Percentiles rank a stretch among this genome's conserved stretches.
These are phyloP conservation scores for Nannochloris sp. DNA, from an alignment of 139 green algal genomes.

Conservation along the genomic window DNA sequence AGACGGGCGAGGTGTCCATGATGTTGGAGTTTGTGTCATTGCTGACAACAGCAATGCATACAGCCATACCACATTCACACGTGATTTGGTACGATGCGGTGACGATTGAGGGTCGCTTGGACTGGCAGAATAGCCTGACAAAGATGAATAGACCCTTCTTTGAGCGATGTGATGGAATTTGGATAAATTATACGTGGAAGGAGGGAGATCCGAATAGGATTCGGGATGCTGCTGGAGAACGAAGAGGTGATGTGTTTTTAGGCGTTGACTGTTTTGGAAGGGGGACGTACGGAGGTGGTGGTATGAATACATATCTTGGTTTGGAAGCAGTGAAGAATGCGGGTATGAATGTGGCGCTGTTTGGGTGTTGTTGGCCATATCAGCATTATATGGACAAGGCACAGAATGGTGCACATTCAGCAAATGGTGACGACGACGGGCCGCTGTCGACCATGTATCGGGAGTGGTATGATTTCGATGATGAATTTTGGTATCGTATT, in stretches of 20 bases:
- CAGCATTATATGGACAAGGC: conserved; percentile 5
- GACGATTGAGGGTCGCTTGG: conserved; percentile 55
- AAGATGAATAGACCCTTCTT: conserved; percentile 45
- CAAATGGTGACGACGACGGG: background rate
- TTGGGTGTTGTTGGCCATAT: conserved; percentile 25
- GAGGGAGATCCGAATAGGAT: conserved; percentile 10
- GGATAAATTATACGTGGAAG: conserved; percentile 72
- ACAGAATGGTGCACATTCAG: background rate
- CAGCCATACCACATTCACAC: conserved; percentile 9
- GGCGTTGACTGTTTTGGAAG: conserved; percentile 70
- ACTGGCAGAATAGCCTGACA: conserved; percentile 75
- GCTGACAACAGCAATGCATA: conserved; percentile 6
- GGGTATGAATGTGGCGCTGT: conserved; percentile 28
- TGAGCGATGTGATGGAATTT: conserved; percentile 58
- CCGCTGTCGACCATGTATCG: background rate
- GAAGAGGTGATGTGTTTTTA: conserved; percentile 59
- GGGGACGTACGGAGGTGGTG: conserved; percentile 52
- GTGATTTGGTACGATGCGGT: conserved; percentile 74
- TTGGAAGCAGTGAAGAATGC: conserved; percentile 15
- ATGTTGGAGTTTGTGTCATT: conserved; percentile 59
- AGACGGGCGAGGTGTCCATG: conserved; percentile 22
- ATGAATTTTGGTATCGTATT: conserved; percentile 16
- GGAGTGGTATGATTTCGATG: conserved; percentile 18
- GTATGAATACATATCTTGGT: conserved; percentile 23
- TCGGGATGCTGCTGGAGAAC: conserved; percentile 14